These are phyloP conservation scores for Aspergillus avenaceus DNA, from an alignment of 495 filamentous ascomycete genomes.

Conservation along the genomic window DNA sequence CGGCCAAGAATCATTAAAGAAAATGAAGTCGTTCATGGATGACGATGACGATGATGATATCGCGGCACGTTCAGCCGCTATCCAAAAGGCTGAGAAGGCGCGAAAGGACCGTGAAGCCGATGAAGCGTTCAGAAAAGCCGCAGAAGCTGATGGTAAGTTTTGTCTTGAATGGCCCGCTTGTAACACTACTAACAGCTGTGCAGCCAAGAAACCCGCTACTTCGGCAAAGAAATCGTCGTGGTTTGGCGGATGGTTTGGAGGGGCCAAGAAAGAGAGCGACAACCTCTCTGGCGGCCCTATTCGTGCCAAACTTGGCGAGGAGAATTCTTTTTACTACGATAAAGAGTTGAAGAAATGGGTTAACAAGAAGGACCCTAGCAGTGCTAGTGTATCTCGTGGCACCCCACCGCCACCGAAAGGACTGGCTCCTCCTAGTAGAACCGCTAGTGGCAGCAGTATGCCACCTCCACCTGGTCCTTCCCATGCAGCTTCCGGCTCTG, in stretches of 20 bases:
- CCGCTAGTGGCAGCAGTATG: conserved; percentile 33
- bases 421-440: conserved; percentile 38
- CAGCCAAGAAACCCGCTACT: conserved; percentile 36
- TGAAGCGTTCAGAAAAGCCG: conserved; percentile 76
- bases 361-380: conserved; percentile 77
- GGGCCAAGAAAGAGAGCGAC: conserved; percentile 62
- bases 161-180: conserved; percentile 2
- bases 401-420: conserved; percentile 50
- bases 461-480: conserved; percentile 23
- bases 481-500: conserved; percentile 25
- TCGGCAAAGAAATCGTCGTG: conserved; percentile 71
- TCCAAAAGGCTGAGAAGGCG: conserved; percentile 51
- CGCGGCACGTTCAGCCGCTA: conserved; percentile 44
- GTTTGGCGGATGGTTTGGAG: conserved; percentile 80
- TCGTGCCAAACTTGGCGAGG: conserved; percentile 91
- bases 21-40: conserved; percentile 77
- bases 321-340: conserved; percentile 90
- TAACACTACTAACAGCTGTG: conserved; percentile 17
- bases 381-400: conserved; percentile 43
- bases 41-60: conserved; percentile 55
- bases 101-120: conserved; percentile 54
- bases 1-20: conserved; percentile 56
- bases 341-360: conserved; percentile 94
- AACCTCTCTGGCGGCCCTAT: conserved; percentile 64
- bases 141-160: conserved; percentile 74